phyloP scores from a whole-genome alignment of 2,329 filamentous ascomycete species.

The Cordyceps fumosorosea region DNA sequence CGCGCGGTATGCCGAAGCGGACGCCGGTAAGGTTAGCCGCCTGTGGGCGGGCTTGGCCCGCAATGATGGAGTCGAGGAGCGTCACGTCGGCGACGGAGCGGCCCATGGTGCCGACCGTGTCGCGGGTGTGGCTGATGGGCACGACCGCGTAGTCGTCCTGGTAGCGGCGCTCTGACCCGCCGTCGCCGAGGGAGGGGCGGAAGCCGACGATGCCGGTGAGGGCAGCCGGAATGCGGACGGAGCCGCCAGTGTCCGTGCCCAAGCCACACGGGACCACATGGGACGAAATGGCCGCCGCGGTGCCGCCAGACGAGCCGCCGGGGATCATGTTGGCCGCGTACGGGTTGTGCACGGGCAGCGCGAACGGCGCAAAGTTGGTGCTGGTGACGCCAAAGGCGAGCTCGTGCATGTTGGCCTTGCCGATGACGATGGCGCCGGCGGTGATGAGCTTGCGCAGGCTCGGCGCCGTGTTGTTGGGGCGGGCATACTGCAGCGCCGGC shows the following conservation, averaged over 20 bases:
- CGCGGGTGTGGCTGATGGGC: conserved; percentile 13
- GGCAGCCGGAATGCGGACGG: conserved; percentile 17
- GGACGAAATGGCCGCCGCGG: conserved; percentile 17
- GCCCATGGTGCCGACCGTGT: conserved; percentile 13
- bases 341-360: conserved; percentile 16
- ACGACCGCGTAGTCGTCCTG: conserved; percentile 12
- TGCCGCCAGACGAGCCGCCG: conserved; percentile 18
- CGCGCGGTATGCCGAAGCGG: conserved; percentile 14
- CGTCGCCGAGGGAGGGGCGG: conserved; percentile 16
- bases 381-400: conserved; percentile 17
- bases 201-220: conserved; percentile 18
- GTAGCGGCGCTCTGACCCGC: conserved; percentile 15
- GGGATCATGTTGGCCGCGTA: conserved; percentile 15
- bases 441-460: conserved; percentile 17
- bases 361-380: conserved; percentile 16
- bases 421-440: conserved; percentile 28
- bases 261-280: conserved; percentile 17
- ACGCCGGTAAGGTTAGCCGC: conserved; percentile 6
- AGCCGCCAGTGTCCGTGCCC: conserved; percentile 19
- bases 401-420: conserved; percentile 47
- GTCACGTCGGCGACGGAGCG: conserved; percentile 12
- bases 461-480: conserved; percentile 15
- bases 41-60: neutral
- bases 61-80: conserved; percentile 14
- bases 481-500: conserved; percentile 11